Base-by-base conservation (phyloP, 176 grass and related monocot species). In the Olyra latifolia region DNA sequence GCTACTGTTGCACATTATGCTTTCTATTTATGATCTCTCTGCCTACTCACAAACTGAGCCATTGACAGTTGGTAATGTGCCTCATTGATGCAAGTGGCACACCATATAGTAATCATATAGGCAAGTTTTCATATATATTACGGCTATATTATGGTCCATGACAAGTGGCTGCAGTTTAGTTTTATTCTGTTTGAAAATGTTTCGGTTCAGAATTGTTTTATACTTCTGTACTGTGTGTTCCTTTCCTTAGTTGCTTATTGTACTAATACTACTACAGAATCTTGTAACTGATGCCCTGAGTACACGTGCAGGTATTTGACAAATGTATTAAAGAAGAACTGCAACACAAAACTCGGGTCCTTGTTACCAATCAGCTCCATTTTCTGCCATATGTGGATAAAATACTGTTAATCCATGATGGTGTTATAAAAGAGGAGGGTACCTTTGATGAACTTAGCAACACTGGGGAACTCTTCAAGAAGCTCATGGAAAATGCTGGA, bases 401-500 rank as follows among this genome's bases (percentile, higher is more conserved):
- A 79, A 95, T 99, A 80, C 82, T 99, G 62, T 71, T 99, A 58
- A 71, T 99, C 73, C 86, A 99, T 91, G 96, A 99, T 79, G 96
- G 96, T 69, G 75, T 82, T 61, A 76, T 99, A 72, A 99, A 93
- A 95, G 96, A 99, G 78, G 86, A 95, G 78, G 96, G 96, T 69
- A 91, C 96, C 20, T 99, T 95, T 86, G 96, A 99, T 83, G 88
- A 99, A 87, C 90, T 99, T 82, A 99, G 88, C 85, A 83, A 83
- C 27, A 91, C 56, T 14, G 96, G 96, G 25, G 84, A 91, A 22
- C 87, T 93, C 39, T 99, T 99, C 74, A 91, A 95, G 74, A 99
- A 91, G 25, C 86, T 99, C 41, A 99, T 99, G 96, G 96, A 99
- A 93, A 99, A 99, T 85, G 96, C 96, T 87, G 96, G 96, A 61